phyloP scores from a whole-genome alignment of 495 filamentous ascomycete genomes.

The Amphirosellinia nigrospora region DNA sequence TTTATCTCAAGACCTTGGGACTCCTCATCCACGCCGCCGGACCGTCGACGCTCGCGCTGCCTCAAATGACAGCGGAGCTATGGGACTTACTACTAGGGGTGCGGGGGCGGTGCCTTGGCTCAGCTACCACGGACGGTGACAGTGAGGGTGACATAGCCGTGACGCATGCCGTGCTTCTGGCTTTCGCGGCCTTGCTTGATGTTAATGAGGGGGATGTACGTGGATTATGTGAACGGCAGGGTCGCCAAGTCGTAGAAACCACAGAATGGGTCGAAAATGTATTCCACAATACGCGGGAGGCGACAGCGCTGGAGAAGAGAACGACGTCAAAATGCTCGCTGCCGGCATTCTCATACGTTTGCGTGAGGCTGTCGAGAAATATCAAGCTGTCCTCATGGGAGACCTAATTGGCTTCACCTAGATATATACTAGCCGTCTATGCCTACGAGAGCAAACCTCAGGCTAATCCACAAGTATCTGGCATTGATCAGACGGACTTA shows the following conservation, averaged over 20 bases:
- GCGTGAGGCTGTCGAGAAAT: constrained; percentile 81
- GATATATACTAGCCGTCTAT: neutral
- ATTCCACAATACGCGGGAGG: constrained; percentile 48
- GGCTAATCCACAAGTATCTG: too few relatives aligned
- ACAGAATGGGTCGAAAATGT: constrained; percentile 54
- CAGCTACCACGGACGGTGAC: neutral
- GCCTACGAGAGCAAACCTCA: neutral
- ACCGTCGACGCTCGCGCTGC: constrained; percentile 63
- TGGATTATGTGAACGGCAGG: constrained; percentile 67
- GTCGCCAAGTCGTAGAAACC: constrained; percentile 62
- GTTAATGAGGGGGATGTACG: constrained; percentile 83
- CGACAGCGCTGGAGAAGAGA: constrained; percentile 60
- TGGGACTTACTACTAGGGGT: constrained; percentile 68
- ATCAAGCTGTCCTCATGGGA: constrained; percentile 69
- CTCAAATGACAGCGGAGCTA: constrained; percentile 72
- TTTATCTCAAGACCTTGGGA: constrained; percentile 69
- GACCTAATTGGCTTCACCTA: constrained; percentile 59
- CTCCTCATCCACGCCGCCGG: constrained; percentile 71
- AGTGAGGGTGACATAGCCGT: constrained; percentile 61
- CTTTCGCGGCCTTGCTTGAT: constrained; percentile 80
- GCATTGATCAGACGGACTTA: neutral
- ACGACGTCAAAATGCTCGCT: constrained; percentile 71
- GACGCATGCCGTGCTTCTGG: constrained; percentile 76
- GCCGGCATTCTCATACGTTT: constrained; percentile 82
- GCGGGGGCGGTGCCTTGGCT: constrained; percentile 44